These are phyloP conservation scores for Boletus pseudopeckii DNA, from an alignment of 768 basidiomycete genomes.

Conservation along the genomic window DNA sequence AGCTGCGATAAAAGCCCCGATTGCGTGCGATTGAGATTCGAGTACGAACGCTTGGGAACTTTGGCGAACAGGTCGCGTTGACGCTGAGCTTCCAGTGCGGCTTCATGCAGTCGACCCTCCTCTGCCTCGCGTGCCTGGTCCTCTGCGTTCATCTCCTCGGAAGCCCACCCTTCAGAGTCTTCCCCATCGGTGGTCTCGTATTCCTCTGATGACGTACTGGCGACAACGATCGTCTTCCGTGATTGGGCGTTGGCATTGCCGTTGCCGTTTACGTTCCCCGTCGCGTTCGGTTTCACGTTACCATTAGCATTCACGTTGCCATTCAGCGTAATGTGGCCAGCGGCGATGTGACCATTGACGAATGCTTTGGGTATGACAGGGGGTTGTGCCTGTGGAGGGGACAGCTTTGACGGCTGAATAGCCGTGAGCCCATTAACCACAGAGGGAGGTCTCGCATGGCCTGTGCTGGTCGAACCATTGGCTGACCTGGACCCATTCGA, in stretches of 20 bases:
- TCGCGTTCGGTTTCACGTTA: conserved; percentile 14
- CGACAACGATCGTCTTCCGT: conserved; percentile 45
- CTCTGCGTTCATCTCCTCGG: conserved; percentile 46
- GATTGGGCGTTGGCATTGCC: conserved; percentile 25
- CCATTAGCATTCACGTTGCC: conserved; percentile 10
- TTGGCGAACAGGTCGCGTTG: conserved; percentile 71
- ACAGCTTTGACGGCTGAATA: conserved; percentile 7
- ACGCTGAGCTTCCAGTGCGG: conserved; percentile 59
- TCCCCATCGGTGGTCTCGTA: conserved; percentile 55
- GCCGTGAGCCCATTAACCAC: conserved; percentile 9
- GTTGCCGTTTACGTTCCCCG: conserved; percentile 8
- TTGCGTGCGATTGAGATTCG: conserved; percentile 49
- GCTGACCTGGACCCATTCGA: conserved; percentile 43
- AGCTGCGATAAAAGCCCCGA: conserved; percentile 65
- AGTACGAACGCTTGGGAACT: conserved; percentile 62
- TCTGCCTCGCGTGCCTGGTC: conserved; percentile 34
- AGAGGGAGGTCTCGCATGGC: conserved; percentile 6
- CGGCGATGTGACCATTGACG: background rate
- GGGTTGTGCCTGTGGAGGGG: conserved; percentile 12
- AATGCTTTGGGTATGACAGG: conserved; percentile 19
- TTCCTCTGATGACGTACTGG: conserved; percentile 44
- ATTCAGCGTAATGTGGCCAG: conserved; percentile 8
- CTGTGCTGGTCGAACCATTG: conserved; percentile 21
- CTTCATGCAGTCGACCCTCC: conserved; percentile 41
- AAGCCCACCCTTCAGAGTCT: conserved; percentile 60